Evolutionary conservation across 2,329 filamentous ascomycete species (phyloP).

Genomic region (Orbilia javanica): DNA sequence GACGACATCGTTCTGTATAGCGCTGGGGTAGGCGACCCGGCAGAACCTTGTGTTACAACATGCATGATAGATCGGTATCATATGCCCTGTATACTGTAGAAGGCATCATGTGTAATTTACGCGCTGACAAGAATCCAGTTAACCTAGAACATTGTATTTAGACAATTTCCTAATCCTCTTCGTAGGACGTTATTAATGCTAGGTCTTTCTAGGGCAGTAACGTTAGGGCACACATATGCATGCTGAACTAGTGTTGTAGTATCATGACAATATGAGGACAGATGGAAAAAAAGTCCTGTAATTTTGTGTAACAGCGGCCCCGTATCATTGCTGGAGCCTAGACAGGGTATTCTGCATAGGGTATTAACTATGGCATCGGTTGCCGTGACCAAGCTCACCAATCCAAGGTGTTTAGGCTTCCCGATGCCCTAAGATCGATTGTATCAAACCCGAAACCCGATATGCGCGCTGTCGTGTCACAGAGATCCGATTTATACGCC

Average conservation of each 20-base stretch:
- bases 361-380: neutral
- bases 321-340: constrained; percentile 37
- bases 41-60: constrained; percentile 14
- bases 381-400: neutral
- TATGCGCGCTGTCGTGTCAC: constrained; percentile 3
- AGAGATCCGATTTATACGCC: neutral
- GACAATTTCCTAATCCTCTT: neutral
- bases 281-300: neutral
- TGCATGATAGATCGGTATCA: neutral
- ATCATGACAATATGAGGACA: neutral
- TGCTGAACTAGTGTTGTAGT: neutral
- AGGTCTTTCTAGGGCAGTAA: neutral
- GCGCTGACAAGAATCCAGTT: neutral
- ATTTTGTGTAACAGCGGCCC: constrained; percentile 22
- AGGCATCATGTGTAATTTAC: constrained; percentile 4
- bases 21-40: neutral
- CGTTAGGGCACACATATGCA: neutral
- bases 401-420: neutral
- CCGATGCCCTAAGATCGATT: neutral
- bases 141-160: neutral
- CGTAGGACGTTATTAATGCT: neutral
- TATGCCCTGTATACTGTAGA: neutral
- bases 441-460: neutral
- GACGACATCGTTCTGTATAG: neutral
- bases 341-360: constrained; percentile 1